These are phyloP conservation scores for Candida berthetii DNA, from an alignment of 805 yeast species.

Conservation along the genomic window DNA sequence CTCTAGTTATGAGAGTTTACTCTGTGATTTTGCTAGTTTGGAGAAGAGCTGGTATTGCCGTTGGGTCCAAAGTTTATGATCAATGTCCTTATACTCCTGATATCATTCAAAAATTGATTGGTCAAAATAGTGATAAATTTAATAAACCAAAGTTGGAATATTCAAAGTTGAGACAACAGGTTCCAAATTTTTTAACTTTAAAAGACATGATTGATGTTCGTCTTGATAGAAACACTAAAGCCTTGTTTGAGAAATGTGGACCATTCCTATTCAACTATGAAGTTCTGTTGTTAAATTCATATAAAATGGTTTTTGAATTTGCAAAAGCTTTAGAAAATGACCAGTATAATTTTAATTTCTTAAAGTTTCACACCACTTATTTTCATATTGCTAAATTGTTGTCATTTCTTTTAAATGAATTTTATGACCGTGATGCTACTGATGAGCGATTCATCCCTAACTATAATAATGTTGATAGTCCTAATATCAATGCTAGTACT, in stretches of 20 bases:
- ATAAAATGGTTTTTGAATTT: background rate
- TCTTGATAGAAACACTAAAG: background rate
- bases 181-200: background rate
- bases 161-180: background rate
- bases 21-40: background rate
- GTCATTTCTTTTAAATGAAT: background rate
- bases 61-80: background rate
- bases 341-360: background rate
- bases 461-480: too few species aligned
- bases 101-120: background rate
- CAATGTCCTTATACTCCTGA: background rate
- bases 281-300: background rate
- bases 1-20: background rate
- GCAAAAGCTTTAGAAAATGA: background rate
- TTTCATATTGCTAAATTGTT: too few species aligned
- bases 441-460: background rate
- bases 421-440: background rate
- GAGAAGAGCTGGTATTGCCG: background rate
- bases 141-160: background rate
- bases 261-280: background rate
- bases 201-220: background rate
- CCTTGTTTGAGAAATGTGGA: background rate
- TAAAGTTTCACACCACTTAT: too few species aligned
- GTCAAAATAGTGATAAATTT: background rate
- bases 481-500: too few species aligned